These are phyloP conservation scores for Tetracladium marchalianum DNA, from an alignment of 495 filamentous ascomycete genomes.

Conservation along the genomic window DNA sequence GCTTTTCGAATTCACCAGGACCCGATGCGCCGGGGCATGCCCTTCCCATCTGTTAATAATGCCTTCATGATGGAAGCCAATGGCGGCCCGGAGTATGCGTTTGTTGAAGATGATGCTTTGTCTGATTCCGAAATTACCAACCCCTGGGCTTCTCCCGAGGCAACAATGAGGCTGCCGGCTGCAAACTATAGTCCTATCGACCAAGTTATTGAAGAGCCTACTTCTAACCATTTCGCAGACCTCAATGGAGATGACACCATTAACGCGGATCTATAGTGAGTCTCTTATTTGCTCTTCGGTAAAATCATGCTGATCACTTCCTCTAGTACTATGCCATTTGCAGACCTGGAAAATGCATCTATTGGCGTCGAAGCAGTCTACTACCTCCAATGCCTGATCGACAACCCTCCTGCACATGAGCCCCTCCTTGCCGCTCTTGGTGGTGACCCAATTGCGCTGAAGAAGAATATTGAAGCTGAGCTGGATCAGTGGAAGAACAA, in stretches of 20 bases:
- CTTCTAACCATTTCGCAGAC: not conserved
- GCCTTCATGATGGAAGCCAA: not conserved
- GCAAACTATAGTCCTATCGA: not conserved
- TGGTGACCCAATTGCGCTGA: slow-evolving; percentile 72
- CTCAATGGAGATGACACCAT: slow-evolving; percentile 2
- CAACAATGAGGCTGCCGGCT: not conserved
- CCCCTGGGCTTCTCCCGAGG: too few relatives aligned
- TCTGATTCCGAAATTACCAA: too few relatives aligned
- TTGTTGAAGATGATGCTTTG: not conserved
- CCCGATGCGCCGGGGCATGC: not conserved
- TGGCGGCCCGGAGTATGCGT: not conserved
- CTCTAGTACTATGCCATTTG: slow-evolving; percentile 7
- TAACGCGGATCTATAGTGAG: slow-evolving; percentile 2
- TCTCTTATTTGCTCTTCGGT: not conserved
- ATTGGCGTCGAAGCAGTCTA: slow-evolving; percentile 71
- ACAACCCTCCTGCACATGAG: slow-evolving; percentile 58
- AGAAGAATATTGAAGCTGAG: slow-evolving; percentile 60
- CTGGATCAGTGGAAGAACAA: slow-evolving; percentile 55
- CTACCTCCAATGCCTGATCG: slow-evolving; percentile 70
- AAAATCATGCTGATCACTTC: not conserved
- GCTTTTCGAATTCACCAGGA: too few relatives aligned
- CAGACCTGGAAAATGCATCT: slow-evolving; percentile 12
- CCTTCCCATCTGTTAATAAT: not conserved
- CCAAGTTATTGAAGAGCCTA: not conserved
- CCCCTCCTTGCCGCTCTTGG: slow-evolving; percentile 84